Evolutionary conservation across 805 yeast species (phyloP).

Genomic region (Cyberlindnera bimundalis): DNA sequence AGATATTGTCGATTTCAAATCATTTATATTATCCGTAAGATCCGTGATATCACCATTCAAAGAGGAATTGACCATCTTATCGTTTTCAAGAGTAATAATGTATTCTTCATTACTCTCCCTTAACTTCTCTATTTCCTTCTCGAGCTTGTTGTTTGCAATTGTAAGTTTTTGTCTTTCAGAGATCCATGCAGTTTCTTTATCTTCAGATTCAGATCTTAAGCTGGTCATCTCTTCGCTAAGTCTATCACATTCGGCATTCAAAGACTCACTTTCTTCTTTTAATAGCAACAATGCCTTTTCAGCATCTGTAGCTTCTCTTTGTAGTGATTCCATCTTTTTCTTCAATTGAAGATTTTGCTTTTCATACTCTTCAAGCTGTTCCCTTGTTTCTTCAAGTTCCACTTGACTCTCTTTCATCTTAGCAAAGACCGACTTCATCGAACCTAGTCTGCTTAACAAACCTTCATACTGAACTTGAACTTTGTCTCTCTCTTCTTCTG

Average conservation of each 20-base stretch:
- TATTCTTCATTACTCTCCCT: constrained; percentile 36
- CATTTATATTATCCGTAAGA: constrained; percentile 24
- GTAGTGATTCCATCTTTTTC: constrained; percentile 31
- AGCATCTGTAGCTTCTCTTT: constrained; percentile 32
- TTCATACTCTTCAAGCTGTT: constrained; percentile 46
- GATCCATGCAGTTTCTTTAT: constrained; percentile 7
- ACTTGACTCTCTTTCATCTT: constrained; percentile 71
- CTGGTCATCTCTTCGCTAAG: constrained; percentile 38
- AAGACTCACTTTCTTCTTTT: constrained; percentile 40
- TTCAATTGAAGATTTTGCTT: constrained; percentile 36
- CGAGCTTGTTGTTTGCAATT: not conserved
- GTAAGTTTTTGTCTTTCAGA: constrained; percentile 3
- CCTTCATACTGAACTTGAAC: constrained; percentile 59
- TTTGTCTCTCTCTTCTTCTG: constrained; percentile 51
- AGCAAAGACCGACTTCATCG: constrained; percentile 69
- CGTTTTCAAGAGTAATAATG: constrained; percentile 37
- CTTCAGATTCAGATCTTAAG: constrained; percentile 37
- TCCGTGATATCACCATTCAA: constrained; percentile 40
- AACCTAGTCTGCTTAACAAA: constrained; percentile 57
- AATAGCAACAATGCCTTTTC: constrained; percentile 33
- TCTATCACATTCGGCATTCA: constrained; percentile 55
- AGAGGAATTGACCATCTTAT: constrained; percentile 29
- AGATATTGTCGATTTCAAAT: constrained; percentile 1
- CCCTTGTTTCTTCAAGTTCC: constrained; percentile 55
- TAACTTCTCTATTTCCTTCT: constrained; percentile 26